Percentiles rank a stretch among this genome's conserved stretches.
Evolutionary conservation across 495 filamentous ascomycete species (phyloP).

Genomic region (Talaromyces thailandensis): DNA sequence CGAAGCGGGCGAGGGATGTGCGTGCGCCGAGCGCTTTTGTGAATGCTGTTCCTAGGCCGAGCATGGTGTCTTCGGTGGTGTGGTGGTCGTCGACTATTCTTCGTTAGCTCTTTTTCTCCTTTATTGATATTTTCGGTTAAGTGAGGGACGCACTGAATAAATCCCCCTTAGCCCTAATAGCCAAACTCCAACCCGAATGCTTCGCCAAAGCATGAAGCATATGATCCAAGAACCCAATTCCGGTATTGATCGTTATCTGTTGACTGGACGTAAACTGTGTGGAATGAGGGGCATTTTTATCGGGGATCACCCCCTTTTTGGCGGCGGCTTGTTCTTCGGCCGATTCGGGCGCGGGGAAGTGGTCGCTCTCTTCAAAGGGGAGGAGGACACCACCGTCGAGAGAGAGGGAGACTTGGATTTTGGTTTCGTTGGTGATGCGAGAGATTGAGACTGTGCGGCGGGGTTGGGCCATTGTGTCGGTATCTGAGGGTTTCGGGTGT

Average conservation of each 20-base stretch:
- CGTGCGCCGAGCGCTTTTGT: slow-evolving; percentile 64
- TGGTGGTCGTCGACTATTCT: slow-evolving; percentile 91
- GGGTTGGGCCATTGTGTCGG: slow-evolving; percentile 22
- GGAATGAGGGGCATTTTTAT: slow-evolving; percentile 61
- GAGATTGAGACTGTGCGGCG: slow-evolving; percentile 65
- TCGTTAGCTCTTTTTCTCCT: background rate
- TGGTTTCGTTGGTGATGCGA: slow-evolving; percentile 93
- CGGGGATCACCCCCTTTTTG: slow-evolving; percentile 74
- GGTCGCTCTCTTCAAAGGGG: slow-evolving; percentile 43
- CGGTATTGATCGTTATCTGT: slow-evolving; percentile 79
- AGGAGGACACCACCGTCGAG: slow-evolving; percentile 78
- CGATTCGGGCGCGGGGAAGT: slow-evolving; percentile 30
- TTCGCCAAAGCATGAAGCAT: slow-evolving; percentile 97
- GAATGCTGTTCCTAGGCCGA: slow-evolving; percentile 83
- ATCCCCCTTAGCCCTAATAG: slow-evolving; percentile 74
- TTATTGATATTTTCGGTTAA: background rate
- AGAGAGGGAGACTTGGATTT: slow-evolving; percentile 83
- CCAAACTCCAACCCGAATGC: slow-evolving; percentile 87
- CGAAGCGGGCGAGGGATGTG: slow-evolving; percentile 80
- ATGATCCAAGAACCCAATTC: slow-evolving; percentile 98
- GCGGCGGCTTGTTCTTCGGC: slow-evolving; percentile 32
- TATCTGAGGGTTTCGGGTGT: background rate
- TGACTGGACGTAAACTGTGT: slow-evolving; percentile 72
- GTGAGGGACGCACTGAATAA: slow-evolving; percentile 62
- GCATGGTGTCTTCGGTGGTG: slow-evolving; percentile 90